A percentile compares a stretch with the other conserved stretches of the same genome.
Evolutionary conservation across 108 stramenopile species (phyloP).

Genomic region (Cyclotella baltica): DNA sequence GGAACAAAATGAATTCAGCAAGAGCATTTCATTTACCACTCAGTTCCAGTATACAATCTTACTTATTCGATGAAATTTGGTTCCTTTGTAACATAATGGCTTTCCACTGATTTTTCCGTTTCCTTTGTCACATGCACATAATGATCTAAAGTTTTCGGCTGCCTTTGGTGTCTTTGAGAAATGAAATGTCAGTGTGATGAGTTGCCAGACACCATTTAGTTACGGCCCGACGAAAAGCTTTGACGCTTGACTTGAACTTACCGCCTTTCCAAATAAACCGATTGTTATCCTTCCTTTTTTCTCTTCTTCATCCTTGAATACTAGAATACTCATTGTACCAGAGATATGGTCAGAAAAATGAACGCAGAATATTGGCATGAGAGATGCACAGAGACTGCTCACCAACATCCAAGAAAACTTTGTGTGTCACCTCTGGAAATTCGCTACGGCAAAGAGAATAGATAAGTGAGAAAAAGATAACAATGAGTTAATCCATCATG

Average conservation of each 20-base stretch:
- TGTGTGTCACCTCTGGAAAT: constrained; percentile 79
- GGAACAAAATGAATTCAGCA: constrained; percentile 6
- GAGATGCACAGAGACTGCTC: constrained; percentile 21
- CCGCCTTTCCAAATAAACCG: constrained; percentile 91
- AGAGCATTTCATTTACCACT: background rate
- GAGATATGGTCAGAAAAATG: no score
- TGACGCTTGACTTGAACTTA: no score
- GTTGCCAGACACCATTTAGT: no score
- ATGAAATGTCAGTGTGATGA: background rate
- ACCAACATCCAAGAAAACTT: constrained; percentile 78
- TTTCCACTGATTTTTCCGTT: constrained; percentile 77
- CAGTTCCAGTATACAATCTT: constrained; percentile 14
- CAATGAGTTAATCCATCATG: background rate
- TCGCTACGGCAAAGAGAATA: constrained; percentile 43
- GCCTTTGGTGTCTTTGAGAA: constrained; percentile 72
- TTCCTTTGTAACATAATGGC: constrained; percentile 75
- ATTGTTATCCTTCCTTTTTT: constrained; percentile 72
- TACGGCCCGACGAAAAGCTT: no score
- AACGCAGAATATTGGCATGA: background rate
- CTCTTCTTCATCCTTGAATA: constrained; percentile 45
- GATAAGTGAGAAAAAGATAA: constrained; percentile 3
- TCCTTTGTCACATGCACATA: constrained; percentile 84
- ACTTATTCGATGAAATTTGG: constrained; percentile 77
- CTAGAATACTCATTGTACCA: constrained; percentile 12
- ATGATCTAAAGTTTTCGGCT: constrained; percentile 89